Evolutionary conservation across 345 rosid genomes (phyloP), one percentile per base, ranked within the genome.

Genomic region (Bruguiera parviflora): DNA sequence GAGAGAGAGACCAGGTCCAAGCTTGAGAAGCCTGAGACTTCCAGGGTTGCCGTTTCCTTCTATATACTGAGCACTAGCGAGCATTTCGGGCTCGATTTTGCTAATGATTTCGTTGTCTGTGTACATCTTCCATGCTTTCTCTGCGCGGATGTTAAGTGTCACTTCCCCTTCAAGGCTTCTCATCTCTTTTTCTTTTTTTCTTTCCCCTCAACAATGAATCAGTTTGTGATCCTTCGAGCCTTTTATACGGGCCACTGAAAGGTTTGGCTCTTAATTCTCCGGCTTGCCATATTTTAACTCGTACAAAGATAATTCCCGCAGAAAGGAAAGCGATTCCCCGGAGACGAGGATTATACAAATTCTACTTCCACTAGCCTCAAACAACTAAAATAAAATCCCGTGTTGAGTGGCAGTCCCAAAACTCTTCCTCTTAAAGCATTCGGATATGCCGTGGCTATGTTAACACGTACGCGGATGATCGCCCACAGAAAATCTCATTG

Each of bases 71-170:
- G 82, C 82, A 47, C 33, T 62, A n/a, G 77, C 62, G 21, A 82
- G 82, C 84, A 81, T 66, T 60, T 73, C 61, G 4, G 79, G 85
- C 64, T 81, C 76, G 73, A 84, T 79, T 71, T 84, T 66, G 79
- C 76, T 71, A n/a, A 79, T 68, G 31, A 71, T 68, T 9, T 68
- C 77, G 16, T 84, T 43, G 80, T 81, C 67, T 73, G 72, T 79
- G 63, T 77, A 81, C 84, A 77, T 84, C 63, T 77, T 68, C 85
- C 85, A 75, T 16, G 84, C 85, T 70, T 53, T 73, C 70, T 79
- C 72, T 9, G 88, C 81, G 6, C 77, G 53, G 28, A 84, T 67
- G 68, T 73, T 75, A 15, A 84, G 82, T 65, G 31, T 73, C 56
- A 75, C 84, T 19, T 84, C 77, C 47, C 88, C 88, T 71, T 67